Evolutionary conservation across 352 stramenopile genomes (phyloP).

Genomic region (Globisporangium rhizosaccharum): DNA sequence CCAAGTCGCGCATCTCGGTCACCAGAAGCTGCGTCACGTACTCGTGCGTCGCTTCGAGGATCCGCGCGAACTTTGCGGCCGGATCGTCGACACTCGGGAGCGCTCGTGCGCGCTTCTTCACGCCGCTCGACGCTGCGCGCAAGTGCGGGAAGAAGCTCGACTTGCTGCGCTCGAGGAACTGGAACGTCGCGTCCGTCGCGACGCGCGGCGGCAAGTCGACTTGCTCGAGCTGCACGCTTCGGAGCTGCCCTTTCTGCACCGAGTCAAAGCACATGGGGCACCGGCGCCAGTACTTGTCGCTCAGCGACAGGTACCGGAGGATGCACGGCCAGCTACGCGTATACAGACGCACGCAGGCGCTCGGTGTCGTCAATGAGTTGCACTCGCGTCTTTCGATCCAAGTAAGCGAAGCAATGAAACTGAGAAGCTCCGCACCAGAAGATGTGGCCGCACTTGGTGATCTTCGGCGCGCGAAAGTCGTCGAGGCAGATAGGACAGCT

Average conservation of each 20-base stretch:
- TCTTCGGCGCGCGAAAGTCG: conserved; percentile 70
- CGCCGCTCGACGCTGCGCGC: conserved; percentile 7
- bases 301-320: conserved; percentile 75
- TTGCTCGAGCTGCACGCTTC: conserved; percentile 61
- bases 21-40: conserved; percentile 60
- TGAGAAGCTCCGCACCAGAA: conserved; percentile 46
- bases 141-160: conserved; percentile 66
- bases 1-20: conserved; percentile 60
- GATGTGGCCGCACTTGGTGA: conserved; percentile 83
- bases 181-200: conserved; percentile 50
- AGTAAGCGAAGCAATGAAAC: neutral
- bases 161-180: conserved; percentile 68
- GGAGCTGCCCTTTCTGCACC: conserved; percentile 75
- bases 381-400: neutral
- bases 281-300: conserved; percentile 84
- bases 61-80: conserved; percentile 63
- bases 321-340: conserved; percentile 75
- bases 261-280: conserved; percentile 87
- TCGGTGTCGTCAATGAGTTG: neutral
- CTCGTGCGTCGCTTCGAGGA: conserved; percentile 61
- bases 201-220: conserved; percentile 53
- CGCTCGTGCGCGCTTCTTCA: conserved; percentile 31
- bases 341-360: neutral
- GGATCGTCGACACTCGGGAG: conserved; percentile 64
- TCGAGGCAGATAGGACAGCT: conserved; percentile 83